Base-by-base conservation (phyloP, 345 rosid genomes). In the Nasturtium officinale region DNA sequence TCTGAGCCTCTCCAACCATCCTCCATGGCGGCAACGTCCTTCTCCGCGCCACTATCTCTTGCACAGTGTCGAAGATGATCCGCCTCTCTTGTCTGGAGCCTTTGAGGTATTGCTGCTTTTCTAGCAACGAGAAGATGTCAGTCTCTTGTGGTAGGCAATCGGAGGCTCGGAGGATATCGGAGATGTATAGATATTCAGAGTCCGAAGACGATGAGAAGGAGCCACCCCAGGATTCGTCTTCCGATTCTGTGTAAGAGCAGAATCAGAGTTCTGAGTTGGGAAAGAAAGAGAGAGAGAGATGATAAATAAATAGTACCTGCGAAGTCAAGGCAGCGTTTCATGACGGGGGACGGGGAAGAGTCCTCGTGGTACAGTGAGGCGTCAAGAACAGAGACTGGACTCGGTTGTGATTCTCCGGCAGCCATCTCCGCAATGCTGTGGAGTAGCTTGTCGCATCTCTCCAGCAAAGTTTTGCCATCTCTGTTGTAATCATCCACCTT, bases 361-460 rank as follows among this genome's bases (percentile, higher is more conserved):
- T 90, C 96, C 54, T 91, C 98, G 75, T 84, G 84, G 90, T 87
- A 95, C 54, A 89, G 78, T 13, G 91, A 89, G 16, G 90, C 78
- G 71, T 95, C 96, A 17, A 95, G 93, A 67, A 95, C 99, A 1
- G 99, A 95, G 5, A 91, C 94, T 0, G 99, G 99, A 80, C 98
- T 91, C 62, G 98, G 98, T 76, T 90, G 99, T 74, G 84, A 80
- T 82, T 90, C 90, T 42, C 76, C 68, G 29, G 83, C 46, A 5
- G 35, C 67, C 7, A 67, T 32, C 18, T 68, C 68, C 0, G 66
- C 52, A 81, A 91, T 91, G 83, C 90, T 90, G 75, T 87, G 72
- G 12, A 91, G 97, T 64, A 95, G 85, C 84, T 89, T 88, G 69
- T 86, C 96, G 63, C 98, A 91, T 72, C 97, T 88, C 82, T 94